Conservation (phyloP, 257 asterid genomes). For the Capsicum baccatum region DNA sequence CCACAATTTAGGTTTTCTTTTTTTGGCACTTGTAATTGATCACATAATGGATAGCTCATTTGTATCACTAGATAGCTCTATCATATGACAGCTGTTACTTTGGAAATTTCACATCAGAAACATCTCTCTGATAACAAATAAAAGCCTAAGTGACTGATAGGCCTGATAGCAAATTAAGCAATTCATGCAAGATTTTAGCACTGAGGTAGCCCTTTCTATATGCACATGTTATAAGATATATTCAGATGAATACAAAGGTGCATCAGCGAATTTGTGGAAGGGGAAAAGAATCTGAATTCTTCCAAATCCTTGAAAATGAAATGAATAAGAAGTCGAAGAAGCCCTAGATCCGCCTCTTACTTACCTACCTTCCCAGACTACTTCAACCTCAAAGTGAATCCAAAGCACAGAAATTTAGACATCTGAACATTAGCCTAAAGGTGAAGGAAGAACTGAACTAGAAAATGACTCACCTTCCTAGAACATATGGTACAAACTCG, state of each 20-base stretch:
- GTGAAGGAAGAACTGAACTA: not conserved
- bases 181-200: not conserved
- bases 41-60: not conserved
- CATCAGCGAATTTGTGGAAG: not conserved
- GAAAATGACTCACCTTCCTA: slow-evolving; percentile 73
- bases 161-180: not conserved
- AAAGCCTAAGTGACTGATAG: not conserved
- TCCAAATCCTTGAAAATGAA: not conserved
- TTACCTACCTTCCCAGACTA: not conserved
- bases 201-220: not conserved
- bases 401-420: not conserved
- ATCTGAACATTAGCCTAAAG: not conserved
- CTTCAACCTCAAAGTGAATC: not conserved
- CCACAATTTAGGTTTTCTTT: not conserved
- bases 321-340: too few species aligned
- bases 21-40: not conserved
- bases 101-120: not conserved
- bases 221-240: not conserved
- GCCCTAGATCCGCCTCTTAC: too few species aligned
- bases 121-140: slow-evolving; percentile 16
- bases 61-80: not conserved
- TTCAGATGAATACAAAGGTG: not conserved
- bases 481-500: slow-evolving; percentile 83
- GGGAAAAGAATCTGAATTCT: not conserved
- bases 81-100: not conserved